phyloP scores from a whole-genome alignment of 2,329 filamentous ascomycete species.

The Stachybotrys chlorohalonatus region DNA sequence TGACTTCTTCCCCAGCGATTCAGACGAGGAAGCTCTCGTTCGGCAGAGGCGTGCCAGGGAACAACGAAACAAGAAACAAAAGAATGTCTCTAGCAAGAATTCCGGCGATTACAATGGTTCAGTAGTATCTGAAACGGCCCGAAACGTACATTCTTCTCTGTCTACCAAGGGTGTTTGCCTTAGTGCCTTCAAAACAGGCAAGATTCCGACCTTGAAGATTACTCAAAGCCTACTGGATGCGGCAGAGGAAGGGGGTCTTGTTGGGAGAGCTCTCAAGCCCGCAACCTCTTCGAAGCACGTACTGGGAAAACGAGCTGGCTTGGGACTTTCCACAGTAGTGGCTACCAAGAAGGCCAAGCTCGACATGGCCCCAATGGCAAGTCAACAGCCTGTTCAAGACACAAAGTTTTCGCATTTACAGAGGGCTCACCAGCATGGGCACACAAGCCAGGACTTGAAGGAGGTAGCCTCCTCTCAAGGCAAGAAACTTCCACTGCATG shows the following conservation, averaged over 20 bases:
- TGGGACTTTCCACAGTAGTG: constrained; percentile 1
- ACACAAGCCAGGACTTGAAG: background rate
- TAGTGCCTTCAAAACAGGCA: constrained; percentile 31
- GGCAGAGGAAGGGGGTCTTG: constrained; percentile 27
- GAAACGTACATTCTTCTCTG: background rate
- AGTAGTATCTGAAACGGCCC: background rate
- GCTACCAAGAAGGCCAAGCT: constrained; percentile 6
- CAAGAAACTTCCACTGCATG: background rate
- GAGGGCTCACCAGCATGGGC: background rate
- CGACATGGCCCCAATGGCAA: background rate
- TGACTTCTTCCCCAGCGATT: constrained; percentile 39
- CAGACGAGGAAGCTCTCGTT: constrained; percentile 37
- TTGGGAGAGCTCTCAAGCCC: constrained; percentile 11
- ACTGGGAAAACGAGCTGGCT: constrained; percentile 5
- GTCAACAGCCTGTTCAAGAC: background rate
- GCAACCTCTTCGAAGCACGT: background rate
- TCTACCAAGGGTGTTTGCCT: constrained; percentile 25
- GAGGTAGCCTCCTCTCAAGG: background rate
- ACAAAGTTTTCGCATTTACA: background rate
- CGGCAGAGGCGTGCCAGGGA: constrained; percentile 6
- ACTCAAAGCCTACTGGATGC: constrained; percentile 26
- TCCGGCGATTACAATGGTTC: no score
- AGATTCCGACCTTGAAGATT: constrained; percentile 27
- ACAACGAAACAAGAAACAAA: background rate
- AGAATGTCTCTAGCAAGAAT: no score